Base-by-base conservation (phyloP, 495 filamentous ascomycete genomes). In the Extremus antarcticus region DNA sequence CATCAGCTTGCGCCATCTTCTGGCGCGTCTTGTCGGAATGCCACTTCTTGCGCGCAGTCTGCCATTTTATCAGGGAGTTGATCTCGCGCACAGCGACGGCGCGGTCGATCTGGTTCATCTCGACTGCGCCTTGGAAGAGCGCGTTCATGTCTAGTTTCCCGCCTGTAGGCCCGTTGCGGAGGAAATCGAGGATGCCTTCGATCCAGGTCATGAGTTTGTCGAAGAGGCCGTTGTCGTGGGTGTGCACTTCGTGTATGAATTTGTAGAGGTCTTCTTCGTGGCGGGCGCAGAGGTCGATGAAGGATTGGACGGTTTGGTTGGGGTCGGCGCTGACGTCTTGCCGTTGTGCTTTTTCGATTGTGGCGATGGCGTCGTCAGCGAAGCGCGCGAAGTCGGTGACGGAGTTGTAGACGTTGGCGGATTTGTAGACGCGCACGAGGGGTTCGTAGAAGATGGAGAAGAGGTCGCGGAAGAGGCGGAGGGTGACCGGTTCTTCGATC, bases 381-480 rank as follows among this genome's bases (percentile, higher is more conserved):
- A 98, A 98, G 20, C 78, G 70, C 11, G 92, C 87, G 70, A 98
- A 97, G 65, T 98, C 92, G 0, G 92, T 98, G 56, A 98, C 88
- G 66, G 82, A 88, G 72, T 81, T 89, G 76, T 98, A 98, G 25
- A 98, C 92, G 61, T 97, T 98, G 59, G 92, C 92, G 21, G 91
- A 95, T 71, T 97, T 98, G 73, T 98, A 98, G 0, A 98, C 92
- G 20, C 92, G 79, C 16, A 98, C 85, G 10, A 98, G 79, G 0
- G 92, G 92, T 66, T 98, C 92, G 70, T 98, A 98, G 75, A 98
- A 98, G 65, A 98, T 96, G 19, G 89, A 94, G 70, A 98, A 97
- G 45, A 98, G 81, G 61, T 97, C 94, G 40, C 89, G 82, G 77
- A 98, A 92, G 43, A 98, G 75, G 63, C 92, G 86, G 22, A 97